A percentile compares a stretch with the other conserved stretches of the same genome.
Evolutionary conservation across 2,329 filamentous ascomycete species (phyloP).

Genomic region (Thelonectria olida): DNA sequence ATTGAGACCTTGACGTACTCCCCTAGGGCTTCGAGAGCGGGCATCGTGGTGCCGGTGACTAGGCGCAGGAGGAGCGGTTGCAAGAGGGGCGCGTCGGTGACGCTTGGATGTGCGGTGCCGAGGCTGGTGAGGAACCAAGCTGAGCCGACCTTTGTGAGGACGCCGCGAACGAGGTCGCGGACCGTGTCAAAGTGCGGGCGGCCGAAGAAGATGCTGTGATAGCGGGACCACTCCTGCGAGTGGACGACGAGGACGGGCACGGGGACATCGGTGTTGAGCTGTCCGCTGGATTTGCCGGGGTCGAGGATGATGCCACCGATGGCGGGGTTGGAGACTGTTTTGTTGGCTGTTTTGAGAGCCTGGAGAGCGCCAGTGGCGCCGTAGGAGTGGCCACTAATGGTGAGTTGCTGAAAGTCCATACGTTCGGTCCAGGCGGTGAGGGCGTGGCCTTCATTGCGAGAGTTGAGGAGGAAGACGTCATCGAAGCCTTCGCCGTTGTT

Average conservation of each 20-base stretch:
- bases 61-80: slow-evolving; percentile 68
- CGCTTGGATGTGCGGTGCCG: slow-evolving; percentile 68
- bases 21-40: slow-evolving; percentile 62
- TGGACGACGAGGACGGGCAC: slow-evolving; percentile 70
- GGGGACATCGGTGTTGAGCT: slow-evolving; percentile 65
- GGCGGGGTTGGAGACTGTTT: slow-evolving; percentile 49
- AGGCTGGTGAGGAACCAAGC: slow-evolving; percentile 65
- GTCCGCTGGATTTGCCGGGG: slow-evolving; percentile 71
- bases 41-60: slow-evolving; percentile 68
- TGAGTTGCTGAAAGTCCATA: slow-evolving; percentile 62
- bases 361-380: slow-evolving; percentile 72
- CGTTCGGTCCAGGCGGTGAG: slow-evolving; percentile 61
- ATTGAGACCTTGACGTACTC: slow-evolving; percentile 69
- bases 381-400: slow-evolving; percentile 71
- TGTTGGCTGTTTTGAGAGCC: slow-evolving; percentile 58
- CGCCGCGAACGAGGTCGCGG: slow-evolving; percentile 60
- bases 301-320: slow-evolving; percentile 70
- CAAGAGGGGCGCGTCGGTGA: slow-evolving; percentile 73
- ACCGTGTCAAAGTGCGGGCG: slow-evolving; percentile 73
- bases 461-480: slow-evolving; percentile 51
- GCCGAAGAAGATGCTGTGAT: slow-evolving; percentile 66
- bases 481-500: slow-evolving; percentile 50
- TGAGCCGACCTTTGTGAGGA: slow-evolving; percentile 53
- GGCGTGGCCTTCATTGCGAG: slow-evolving; percentile 55
- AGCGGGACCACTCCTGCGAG: slow-evolving; percentile 70